These are phyloP conservation scores for Priceomyces castillae DNA, from an alignment of 805 yeast genomes.

Conservation along the genomic window DNA sequence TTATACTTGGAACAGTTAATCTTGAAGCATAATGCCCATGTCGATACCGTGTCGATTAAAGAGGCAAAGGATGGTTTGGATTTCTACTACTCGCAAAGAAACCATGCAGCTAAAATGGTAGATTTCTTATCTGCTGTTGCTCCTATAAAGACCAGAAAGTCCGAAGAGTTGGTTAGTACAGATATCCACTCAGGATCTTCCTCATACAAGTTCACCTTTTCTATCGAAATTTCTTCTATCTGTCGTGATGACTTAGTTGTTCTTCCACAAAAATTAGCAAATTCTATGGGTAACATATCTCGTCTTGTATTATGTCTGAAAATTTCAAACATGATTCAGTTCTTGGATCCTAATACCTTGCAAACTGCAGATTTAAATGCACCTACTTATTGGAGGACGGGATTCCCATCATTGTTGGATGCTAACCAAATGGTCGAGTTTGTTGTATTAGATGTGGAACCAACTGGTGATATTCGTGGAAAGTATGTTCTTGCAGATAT, in stretches of 20 bases:
- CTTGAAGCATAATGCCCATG: conserved; percentile 87
- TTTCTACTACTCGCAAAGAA: conserved; percentile 83
- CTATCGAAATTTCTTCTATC: conserved; percentile 92
- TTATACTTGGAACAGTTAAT: conserved; percentile 93
- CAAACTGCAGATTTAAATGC: conserved; percentile 75
- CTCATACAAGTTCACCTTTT: conserved; percentile 84
- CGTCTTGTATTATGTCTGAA: conserved; percentile 83
- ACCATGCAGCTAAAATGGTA: conserved; percentile 91
- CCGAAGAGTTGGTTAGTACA: conserved; percentile 86
- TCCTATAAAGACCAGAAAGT: conserved; percentile 77
- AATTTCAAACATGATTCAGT: conserved; percentile 77
- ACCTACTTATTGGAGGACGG: conserved; percentile 72
- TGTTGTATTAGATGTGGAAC: conserved; percentile 90
- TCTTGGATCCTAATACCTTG: conserved; percentile 79
- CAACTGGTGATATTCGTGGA: conserved; percentile 76
- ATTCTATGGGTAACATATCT: conserved; percentile 76
- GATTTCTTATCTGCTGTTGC: conserved; percentile 84
- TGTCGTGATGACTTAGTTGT: conserved; percentile 96
- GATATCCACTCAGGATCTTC: conserved; percentile 91
- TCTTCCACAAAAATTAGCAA: conserved; percentile 83
- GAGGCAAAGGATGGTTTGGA: conserved; percentile 94
- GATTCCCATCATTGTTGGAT: conserved; percentile 76
- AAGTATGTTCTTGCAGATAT: conserved; percentile 83
- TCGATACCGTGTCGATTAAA: conserved; percentile 88
- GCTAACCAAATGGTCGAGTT: conserved; percentile 78